Evolutionary conservation across 1,284 basidiomycete genomes (phyloP).

Genomic region (Ceratobasidium sp.): DNA sequence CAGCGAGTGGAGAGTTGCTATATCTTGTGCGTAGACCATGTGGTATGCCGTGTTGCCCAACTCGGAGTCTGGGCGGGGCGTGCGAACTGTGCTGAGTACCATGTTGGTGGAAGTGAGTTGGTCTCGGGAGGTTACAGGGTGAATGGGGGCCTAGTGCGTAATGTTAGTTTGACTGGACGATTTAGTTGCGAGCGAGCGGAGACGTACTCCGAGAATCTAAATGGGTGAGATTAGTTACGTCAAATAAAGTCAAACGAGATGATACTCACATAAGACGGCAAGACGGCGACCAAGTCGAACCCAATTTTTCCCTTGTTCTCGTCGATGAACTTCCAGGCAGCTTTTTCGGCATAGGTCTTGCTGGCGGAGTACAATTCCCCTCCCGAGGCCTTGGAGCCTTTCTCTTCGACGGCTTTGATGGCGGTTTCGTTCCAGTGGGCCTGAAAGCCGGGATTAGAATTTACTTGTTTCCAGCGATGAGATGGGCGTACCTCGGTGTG

Average conservation of each 20-base stretch:
- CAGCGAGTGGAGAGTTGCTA: conserved; percentile 7
- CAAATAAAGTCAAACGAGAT: conserved; percentile 1
- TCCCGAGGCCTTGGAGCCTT: background rate
- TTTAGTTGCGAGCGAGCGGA: too few relatives aligned
- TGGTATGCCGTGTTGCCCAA: conserved; percentile 5
- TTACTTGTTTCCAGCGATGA: background rate
- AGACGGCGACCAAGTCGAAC: conserved; percentile 52
- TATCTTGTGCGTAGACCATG: conserved; percentile 15
- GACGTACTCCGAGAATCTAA: conserved; percentile 46
- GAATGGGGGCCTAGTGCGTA: conserved; percentile 13
- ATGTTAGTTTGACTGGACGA: background rate
- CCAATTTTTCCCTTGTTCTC: conserved; percentile 50
- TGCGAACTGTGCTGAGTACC: background rate
- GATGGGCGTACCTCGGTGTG: conserved; percentile 29
- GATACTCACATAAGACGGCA: conserved; percentile 50
- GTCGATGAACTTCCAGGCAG: conserved; percentile 53
- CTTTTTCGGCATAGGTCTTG: conserved; percentile 48
- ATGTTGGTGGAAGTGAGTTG: conserved; percentile 35
- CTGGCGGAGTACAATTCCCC: conserved; percentile 48
- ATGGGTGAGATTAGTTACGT: background rate
- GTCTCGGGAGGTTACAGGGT: conserved; percentile 11
- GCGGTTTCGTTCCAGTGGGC: conserved; percentile 29
- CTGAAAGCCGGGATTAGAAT: background rate
- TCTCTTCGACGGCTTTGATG: conserved; percentile 37
- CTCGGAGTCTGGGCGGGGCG: conserved; percentile 8